phyloP scores from a whole-genome alignment of 805 yeast species.

The Barnettozyma vustinii region DNA sequence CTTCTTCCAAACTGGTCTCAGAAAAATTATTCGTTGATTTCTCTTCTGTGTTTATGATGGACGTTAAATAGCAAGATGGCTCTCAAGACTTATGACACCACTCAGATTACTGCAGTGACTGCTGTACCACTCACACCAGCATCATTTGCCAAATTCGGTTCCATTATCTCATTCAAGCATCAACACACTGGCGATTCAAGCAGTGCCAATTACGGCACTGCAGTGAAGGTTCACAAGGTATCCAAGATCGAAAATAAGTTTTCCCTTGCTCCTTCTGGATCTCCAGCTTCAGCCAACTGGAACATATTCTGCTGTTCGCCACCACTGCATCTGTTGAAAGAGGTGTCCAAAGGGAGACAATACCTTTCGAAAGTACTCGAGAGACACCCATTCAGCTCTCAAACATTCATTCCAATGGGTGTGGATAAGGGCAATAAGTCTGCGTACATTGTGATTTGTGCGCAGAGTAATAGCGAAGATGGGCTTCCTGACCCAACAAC shows the following conservation, averaged over 20 bases:
- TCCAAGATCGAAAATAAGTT: conserved; percentile 60
- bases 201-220: conserved; percentile 92
- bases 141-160: conserved; percentile 64
- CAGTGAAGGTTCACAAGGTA: conserved; percentile 68
- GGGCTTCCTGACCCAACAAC: conserved; percentile 58
- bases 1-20: too few species aligned
- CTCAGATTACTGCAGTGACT: conserved; percentile 23
- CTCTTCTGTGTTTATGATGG: background rate
- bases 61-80: conserved; percentile 12
- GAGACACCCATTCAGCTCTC: conserved; percentile 85
- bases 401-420: conserved; percentile 92
- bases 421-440: conserved; percentile 37
- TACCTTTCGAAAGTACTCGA: conserved; percentile 59
- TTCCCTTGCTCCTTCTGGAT: conserved; percentile 39
- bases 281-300: conserved; percentile 59
- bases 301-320: conserved; percentile 80
- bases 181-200: conserved; percentile 32
- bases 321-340: conserved; percentile 47
- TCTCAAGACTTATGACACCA: conserved; percentile 32
- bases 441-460: conserved; percentile 80
- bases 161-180: conserved; percentile 71
- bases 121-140: conserved; percentile 60
- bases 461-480: conserved; percentile 38
- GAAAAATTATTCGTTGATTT: too few species aligned
- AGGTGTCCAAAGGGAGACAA: conserved; percentile 8